Conservation (phyloP, 2,329 filamentous ascomycete species). For the Grosmannia clavigera region DNA sequence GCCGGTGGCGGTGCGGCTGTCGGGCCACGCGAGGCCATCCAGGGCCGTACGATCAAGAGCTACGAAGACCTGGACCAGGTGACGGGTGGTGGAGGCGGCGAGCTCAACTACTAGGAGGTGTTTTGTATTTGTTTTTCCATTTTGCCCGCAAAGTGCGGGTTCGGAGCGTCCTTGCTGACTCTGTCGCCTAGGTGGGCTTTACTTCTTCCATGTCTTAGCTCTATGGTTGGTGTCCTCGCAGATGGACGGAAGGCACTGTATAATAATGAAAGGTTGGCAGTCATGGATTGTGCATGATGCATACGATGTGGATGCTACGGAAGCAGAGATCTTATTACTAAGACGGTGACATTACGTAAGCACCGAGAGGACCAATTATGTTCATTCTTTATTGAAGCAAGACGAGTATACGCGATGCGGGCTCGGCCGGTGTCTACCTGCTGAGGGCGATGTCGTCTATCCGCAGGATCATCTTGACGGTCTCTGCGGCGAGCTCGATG, state of each 20-base stretch:
- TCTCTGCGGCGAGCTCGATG: conserved; percentile 93
- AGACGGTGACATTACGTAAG: too few relatives aligned
- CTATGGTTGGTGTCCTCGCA: not conserved
- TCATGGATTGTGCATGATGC: not conserved
- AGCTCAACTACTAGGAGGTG: conserved; percentile 66
- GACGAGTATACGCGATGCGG: too few relatives aligned
- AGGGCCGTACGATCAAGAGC: conserved; percentile 85
- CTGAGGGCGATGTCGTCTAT: conserved; percentile 56
- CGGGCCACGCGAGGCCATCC: conserved; percentile 81
- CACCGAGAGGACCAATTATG: too few relatives aligned
- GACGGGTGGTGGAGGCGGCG: conserved; percentile 59
- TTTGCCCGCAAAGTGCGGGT: not conserved
- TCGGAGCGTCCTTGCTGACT: not conserved
- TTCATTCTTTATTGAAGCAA: too few relatives aligned
- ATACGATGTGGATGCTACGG: not conserved
- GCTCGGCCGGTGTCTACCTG: conserved; percentile 27
- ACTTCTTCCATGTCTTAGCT: not conserved
- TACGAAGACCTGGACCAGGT: conserved; percentile 95
- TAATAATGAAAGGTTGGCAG: not conserved
- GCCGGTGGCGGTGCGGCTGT: conserved; percentile 62
- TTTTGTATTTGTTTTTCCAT: not conserved
- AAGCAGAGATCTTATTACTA: not conserved
- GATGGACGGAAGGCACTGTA: not conserved
- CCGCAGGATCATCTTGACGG: conserved; percentile 82
- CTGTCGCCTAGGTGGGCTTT: not conserved